Percentiles rank a stretch among this genome's conserved stretches.
Evolutionary conservation across 148 eudicot genomes (phyloP).

Genomic region (Beta vulgaris): DNA sequence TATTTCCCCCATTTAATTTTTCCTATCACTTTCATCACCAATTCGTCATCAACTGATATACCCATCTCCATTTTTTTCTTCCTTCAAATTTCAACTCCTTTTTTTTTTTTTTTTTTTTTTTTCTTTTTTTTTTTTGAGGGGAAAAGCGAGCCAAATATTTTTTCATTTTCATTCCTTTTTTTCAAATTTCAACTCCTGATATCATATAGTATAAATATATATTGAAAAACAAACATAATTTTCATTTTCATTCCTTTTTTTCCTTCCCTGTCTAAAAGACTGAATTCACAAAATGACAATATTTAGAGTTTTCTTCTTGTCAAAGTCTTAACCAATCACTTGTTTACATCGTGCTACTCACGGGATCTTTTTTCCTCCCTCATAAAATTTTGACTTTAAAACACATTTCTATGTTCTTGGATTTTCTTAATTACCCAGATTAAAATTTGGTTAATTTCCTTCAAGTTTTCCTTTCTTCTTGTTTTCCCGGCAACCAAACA

Average conservation of each 20-base stretch:
- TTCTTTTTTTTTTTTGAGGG: too few relatives aligned
- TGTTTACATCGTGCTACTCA: background rate
- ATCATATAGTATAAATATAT: too few relatives aligned
- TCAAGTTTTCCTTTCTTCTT: background rate
- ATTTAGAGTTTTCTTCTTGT: background rate
- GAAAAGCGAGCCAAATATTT: too few relatives aligned
- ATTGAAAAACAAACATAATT: background rate
- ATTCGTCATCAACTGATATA: constrained; percentile 3
- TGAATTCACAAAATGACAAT: background rate
- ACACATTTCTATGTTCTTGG: background rate
- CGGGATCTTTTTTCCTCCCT: background rate
- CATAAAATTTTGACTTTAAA: background rate
- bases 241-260: background rate
- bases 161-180: too few relatives aligned
- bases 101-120: background rate
- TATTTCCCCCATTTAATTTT: too few relatives aligned
- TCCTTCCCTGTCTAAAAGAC: background rate
- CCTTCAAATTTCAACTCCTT: background rate
- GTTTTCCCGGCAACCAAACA: constrained; percentile 16
- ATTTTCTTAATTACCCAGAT: background rate
- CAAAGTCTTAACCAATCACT: background rate
- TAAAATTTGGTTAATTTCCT: background rate
- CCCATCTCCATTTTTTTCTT: background rate
- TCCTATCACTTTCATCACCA: background rate
- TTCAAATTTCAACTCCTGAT: too few relatives aligned